Evolutionary conservation across 495 filamentous ascomycete genomes (phyloP), one percentile per base, ranked within the genome.

Genomic region (Achaetomiella virescens): DNA sequence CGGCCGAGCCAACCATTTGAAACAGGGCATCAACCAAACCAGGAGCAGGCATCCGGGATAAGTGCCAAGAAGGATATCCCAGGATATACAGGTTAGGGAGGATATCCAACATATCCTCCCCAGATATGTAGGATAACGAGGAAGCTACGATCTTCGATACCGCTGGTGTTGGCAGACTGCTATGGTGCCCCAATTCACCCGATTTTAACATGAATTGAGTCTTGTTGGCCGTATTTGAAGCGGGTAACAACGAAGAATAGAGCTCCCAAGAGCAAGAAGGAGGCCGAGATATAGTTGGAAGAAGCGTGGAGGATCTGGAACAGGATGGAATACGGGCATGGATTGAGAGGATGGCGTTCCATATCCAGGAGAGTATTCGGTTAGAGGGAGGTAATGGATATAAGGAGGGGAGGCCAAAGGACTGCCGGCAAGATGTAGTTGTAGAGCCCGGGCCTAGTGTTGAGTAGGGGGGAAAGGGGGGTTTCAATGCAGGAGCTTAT

Each of bases 191-290:
- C 6, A 72, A 74, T 55, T 72, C 62, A 14, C 64, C 62, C 11
- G 64, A 72, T 60, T 54, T 70, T 10, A 70, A 68, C 54, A 59
- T 61, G 17, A n/a, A 71, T 70, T 61, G 59, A 73, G 55, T 62
- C 60, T 33, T 43, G 48, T 11, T 73, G 57, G 67, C 43, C 59
- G n/a, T 69, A 58, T 45, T 41, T 73, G 24, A 73, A 73, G 60
- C 54, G 62, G 43, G n/a, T 57, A n/a, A 73, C 61, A 27, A 69
- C 62, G 17, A 65, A 65, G 35, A 48, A 56, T 3, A 50, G 66
- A 36, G 61, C 61, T 15, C 60, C 59, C 9, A 54, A 46, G 21
- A 48, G 50, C 15, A 36, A 53, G 31, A 63, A 49, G 22, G 31
- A 59, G 35, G 55, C 45, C 24, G 33, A 49, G 12, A 14, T 48